These are phyloP conservation scores for Lactarius tabidus DNA, from an alignment of 768 basidiomycete genomes.

Conservation along the genomic window DNA sequence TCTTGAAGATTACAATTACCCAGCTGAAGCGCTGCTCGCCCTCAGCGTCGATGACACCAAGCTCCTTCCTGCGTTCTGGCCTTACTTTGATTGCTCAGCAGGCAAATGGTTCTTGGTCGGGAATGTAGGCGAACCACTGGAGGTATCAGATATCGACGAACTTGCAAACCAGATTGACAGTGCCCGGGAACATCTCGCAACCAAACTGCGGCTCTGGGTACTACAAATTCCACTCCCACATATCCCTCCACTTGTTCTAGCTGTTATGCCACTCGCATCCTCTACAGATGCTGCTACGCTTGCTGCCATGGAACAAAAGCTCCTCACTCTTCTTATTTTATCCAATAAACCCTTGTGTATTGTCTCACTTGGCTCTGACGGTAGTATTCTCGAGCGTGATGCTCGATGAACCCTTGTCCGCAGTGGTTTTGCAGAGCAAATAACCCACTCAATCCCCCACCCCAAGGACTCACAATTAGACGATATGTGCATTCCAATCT, in stretches of 20 bases:
- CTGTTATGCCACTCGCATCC: constrained; percentile 33
- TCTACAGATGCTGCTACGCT: constrained; percentile 27
- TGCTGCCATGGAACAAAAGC: neutral
- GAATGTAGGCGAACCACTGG: constrained; percentile 25
- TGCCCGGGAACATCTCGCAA: constrained; percentile 23
- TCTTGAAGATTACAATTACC: constrained; percentile 23
- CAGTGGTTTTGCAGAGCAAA: neutral
- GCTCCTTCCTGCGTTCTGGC: constrained; percentile 28
- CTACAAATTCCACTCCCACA: constrained; percentile 34
- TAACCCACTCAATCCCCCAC: neutral
- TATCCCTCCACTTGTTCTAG: constrained; percentile 36
- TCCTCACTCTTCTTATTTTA: constrained; percentile 32
- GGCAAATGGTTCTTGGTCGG: constrained; percentile 32
- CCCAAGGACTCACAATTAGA: neutral
- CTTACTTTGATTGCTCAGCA: constrained; percentile 28
- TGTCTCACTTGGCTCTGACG: constrained; percentile 36
- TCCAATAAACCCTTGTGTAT: constrained; percentile 26
- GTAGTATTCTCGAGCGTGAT: constrained; percentile 33
- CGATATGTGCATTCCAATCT: neutral
- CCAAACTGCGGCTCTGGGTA: constrained; percentile 36
- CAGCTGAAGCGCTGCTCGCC: constrained; percentile 26
- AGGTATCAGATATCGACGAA: constrained; percentile 27
- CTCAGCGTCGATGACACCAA: constrained; percentile 39
- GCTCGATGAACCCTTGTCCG: constrained; percentile 28
- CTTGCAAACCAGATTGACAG: constrained; percentile 22